A percentile compares a stretch with the other conserved stretches of the same genome.
These are phyloP conservation scores for Russula lepida DNA, from an alignment of 768 basidiomycete species.

Conservation along the genomic window DNA sequence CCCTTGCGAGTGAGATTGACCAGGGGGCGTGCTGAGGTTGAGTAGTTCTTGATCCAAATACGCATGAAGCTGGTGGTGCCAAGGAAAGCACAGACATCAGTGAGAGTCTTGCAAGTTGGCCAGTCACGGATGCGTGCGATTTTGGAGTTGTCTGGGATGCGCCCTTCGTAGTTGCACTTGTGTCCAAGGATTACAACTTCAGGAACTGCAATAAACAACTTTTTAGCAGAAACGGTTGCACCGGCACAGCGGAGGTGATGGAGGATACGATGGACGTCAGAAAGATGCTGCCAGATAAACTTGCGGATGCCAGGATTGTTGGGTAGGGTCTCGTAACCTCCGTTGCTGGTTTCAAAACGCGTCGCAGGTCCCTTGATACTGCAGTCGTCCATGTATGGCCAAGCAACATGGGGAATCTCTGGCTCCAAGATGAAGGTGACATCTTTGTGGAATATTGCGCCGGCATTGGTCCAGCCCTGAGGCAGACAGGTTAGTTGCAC, in stretches of 20 bases:
- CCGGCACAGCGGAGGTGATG: too few relatives aligned
- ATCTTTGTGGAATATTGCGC: constrained; percentile 35
- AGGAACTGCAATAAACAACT: too few relatives aligned
- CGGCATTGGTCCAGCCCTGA: constrained; percentile 37
- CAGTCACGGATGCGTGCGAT: background rate
- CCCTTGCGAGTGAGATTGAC: too few relatives aligned
- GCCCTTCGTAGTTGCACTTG: too few relatives aligned
- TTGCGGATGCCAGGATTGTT: background rate
- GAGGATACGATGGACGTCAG: too few relatives aligned
- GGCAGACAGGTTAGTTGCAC: constrained; percentile 29
- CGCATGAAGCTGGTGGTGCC: too few relatives aligned
- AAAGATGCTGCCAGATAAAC: too few relatives aligned
- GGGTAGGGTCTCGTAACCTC: background rate
- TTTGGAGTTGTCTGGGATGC: background rate
- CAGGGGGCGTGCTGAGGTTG: too few relatives aligned
- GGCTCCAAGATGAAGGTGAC: constrained; percentile 31
- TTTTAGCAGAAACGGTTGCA: too few relatives aligned
- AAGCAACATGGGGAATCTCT: constrained; percentile 31
- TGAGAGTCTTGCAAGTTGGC: background rate
- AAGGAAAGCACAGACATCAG: background rate
- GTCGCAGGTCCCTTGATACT: background rate
- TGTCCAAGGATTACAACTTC: too few relatives aligned
- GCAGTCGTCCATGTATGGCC: background rate
- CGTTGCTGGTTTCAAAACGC: background rate
- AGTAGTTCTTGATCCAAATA: too few relatives aligned